Conservation (phyloP, 2,329 filamentous ascomycete genomes). For the Chrysoporthe cubensis region DNA sequence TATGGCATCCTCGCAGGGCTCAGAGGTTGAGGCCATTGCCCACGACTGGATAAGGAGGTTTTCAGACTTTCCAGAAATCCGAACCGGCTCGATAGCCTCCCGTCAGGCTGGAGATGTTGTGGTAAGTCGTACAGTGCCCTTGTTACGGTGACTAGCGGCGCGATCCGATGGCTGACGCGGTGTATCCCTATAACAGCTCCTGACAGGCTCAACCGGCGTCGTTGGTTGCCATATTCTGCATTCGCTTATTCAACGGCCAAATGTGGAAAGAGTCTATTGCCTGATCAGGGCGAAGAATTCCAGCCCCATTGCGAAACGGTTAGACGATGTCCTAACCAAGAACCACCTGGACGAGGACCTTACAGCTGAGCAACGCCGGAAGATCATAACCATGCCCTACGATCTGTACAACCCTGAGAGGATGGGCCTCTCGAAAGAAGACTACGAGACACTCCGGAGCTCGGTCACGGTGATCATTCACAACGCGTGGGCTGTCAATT, state of each 20-base stretch:
- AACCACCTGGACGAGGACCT: constrained; percentile 5
- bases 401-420: background rate
- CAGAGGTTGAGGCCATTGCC: background rate
- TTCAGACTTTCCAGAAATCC: background rate
- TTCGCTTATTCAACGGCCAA: background rate
- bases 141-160: background rate
- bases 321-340: background rate
- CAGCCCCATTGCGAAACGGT: background rate
- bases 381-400: background rate
- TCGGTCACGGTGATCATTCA: constrained; percentile 13
- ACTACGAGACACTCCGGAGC: constrained; percentile 11
- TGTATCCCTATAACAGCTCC: background rate
- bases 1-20: background rate
- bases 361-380: background rate
- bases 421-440: background rate
- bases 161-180: background rate
- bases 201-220: constrained; percentile 6
- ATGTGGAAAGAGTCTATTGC: background rate
- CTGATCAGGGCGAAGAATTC: background rate
- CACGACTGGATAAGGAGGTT: background rate
- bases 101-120: background rate
- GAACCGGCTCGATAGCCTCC: background rate
- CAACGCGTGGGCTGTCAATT: constrained; percentile 10
- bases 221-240: constrained; percentile 3
- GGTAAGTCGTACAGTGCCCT: background rate